Evolutionary conservation across 768 basidiomycete species (phyloP), one percentile per base, ranked within the genome.

Genomic region (Amanita rubescens): DNA sequence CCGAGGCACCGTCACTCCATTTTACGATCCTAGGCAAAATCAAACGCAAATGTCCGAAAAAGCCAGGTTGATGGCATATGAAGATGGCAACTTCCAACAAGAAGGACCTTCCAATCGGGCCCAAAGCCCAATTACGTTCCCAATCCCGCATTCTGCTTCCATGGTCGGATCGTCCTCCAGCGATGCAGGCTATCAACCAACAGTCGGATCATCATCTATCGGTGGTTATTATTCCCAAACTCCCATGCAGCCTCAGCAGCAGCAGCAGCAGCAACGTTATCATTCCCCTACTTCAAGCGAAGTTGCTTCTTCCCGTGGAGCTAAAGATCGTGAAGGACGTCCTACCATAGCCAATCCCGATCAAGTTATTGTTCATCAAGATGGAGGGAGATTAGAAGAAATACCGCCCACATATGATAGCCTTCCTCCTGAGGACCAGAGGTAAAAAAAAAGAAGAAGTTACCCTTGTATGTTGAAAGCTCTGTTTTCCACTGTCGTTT

Each of bases 1-100:
- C 0, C 52, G 52, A 15, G 69, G 69, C 9, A 62, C 70, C 35
- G 63, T 72, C 0, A 65, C 68, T n/a, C 71, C 70, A 15, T 71
- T 70, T 38, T 58, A 60, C 22, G 53, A 56, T 8, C 58, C 61
- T 22, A 34, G 34, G 4, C 42, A 43, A 27, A n/a, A 20, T 8
- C 44, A 44, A 25, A 32, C 41, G 19, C 27, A 45, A 37, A 53
- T 53, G 52, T 53, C 52, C 15, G 52, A 53, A 37, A 53, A 53
- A 46, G 35, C 35, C 2, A 45, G 52, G 24, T 33, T 53, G 20
- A 24, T 34, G 39, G 51, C 41, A 4, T 11, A 27, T 5, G 39
- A 34, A 2, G 17, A 42, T 11, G 17, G 20, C n/a, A 33, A 17
- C 15, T 9, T 32, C 17, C 39, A 27, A 11, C 33, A 51, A 5